Conservation (phyloP, 306 rosid genomes). For the Cyclanthera cordifolia region DNA sequence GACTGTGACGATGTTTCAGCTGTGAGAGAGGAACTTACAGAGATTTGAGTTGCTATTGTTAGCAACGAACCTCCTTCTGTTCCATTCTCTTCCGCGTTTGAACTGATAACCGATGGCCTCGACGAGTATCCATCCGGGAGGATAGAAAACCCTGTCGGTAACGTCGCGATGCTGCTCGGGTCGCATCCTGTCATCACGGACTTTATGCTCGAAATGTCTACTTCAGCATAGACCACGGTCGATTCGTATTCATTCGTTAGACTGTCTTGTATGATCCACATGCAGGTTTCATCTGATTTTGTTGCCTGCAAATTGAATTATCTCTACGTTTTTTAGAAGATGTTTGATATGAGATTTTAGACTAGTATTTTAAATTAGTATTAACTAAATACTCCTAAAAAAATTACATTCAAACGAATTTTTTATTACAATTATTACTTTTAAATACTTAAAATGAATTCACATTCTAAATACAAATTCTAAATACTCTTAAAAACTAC, state of each 20-base stretch:
- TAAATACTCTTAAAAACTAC: no score
- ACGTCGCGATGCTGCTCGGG: constrained; percentile 54
- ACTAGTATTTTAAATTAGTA: no score
- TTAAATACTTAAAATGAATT: no score
- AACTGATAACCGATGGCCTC: constrained; percentile 70
- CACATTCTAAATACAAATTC: no score
- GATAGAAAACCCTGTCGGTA: constrained; percentile 82
- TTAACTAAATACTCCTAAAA: no score
- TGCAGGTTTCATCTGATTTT: constrained; percentile 55
- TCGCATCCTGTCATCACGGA: constrained; percentile 84
- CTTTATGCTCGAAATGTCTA: constrained; percentile 57
- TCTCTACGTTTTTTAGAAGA: no score
- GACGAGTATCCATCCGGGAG: constrained; percentile 70
- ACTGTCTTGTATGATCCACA: constrained; percentile 85
- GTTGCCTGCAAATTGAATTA: constrained; percentile 34
- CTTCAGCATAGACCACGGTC: constrained; percentile 72
- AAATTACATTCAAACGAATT: no score
- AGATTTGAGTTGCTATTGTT: constrained; percentile 69
- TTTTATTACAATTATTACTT: no score
- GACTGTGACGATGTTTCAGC: constrained; percentile 66
- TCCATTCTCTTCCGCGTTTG: constrained; percentile 50
- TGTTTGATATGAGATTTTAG: no score
- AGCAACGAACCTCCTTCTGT: constrained; percentile 80
- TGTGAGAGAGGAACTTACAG: constrained; percentile 59
- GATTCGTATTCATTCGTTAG: constrained; percentile 75